Evolutionary conservation across 1,284 basidiomycete species (phyloP), one percentile per base, ranked within the genome.

Genomic region (Irpex sp.): DNA sequence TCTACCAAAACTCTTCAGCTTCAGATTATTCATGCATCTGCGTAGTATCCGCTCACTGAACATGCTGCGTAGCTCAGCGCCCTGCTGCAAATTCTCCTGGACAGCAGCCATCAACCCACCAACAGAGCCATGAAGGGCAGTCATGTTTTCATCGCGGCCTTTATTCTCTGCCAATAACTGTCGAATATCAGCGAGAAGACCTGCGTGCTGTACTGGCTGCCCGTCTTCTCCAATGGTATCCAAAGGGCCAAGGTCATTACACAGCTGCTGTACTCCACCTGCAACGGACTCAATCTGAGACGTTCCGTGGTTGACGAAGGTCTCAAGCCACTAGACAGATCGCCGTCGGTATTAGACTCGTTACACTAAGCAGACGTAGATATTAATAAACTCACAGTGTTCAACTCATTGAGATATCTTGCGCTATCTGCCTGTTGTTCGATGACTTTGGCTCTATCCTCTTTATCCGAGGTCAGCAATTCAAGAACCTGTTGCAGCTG

Each of bases 281-380:
- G 85, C 82, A 40, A 93, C 80, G 34, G 76, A 76, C 69, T 89
- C 84, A 34, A 92, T 86, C 65, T 93, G 89, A 15, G 81, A 81
- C 0, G 88, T 87, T 6, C 88, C 87, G 60, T 88, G 87, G 55
- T 85, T 85, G 48, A 93, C 90, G 71, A 94, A 93, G 2, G 86
- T 79, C 68, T 93, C 92, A 36, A 95, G 81, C 93, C 93, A 95
- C 89, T 92, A 56, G 3, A 2, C 26, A 4, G 2, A 26, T 26
- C 26, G 26, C 26, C 26, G 26, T 26, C 26, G 26, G 26, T 26
- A 26, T 26, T 26, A 26, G 26, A 26, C 26, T 26, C 26, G 26
- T 26, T 26, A 26, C 3, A 26, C 26, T 26, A 26, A 26, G 26
- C 26, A 26, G 26, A 26, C 26, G 26, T 26, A 26, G 26, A 26